Percentiles rank a stretch among this genome's conserved stretches.
Evolutionary conservation across 2,329 filamentous ascomycete genomes (phyloP).

Genomic region (Aciculosporium take): DNA sequence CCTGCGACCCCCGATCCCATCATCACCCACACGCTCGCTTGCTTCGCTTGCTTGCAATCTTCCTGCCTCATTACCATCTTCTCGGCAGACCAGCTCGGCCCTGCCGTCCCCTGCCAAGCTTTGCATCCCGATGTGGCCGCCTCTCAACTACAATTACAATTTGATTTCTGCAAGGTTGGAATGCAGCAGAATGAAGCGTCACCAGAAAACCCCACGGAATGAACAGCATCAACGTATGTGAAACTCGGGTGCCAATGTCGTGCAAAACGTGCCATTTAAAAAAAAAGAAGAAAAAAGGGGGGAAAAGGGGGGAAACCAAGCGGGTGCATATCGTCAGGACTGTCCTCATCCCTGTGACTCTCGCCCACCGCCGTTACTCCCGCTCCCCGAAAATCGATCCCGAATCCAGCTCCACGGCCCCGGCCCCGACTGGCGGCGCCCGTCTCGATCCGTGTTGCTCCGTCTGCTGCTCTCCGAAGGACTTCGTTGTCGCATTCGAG

Average conservation of each 20-base stretch:
- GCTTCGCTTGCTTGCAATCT: background rate
- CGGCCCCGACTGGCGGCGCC: slow-evolving; percentile 18
- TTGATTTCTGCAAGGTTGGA: background rate
- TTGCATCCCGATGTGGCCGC: background rate
- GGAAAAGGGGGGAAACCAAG: background rate
- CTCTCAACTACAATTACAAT: background rate
- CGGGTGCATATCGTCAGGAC: slow-evolving; percentile 11
- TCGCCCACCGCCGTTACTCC: slow-evolving; percentile 14
- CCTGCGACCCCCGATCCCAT: no score
- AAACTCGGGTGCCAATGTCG: background rate
- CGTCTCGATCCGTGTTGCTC: slow-evolving; percentile 15
- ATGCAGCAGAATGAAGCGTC: background rate
- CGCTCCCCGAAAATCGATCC: slow-evolving; percentile 22
- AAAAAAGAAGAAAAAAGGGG: no score
- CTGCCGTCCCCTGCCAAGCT: background rate
- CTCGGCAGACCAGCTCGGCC: background rate
- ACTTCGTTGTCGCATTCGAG: slow-evolving; percentile 24
- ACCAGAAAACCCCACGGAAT: background rate
- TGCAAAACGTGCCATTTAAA: no score
- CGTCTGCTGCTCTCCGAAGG: slow-evolving; percentile 23
- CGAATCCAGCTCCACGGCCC: slow-evolving; percentile 31
- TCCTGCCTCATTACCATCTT: background rate
- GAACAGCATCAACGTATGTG: background rate
- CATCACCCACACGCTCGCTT: no score
- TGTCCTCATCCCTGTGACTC: slow-evolving; percentile 17